Evolutionary conservation across 441 rosid genomes (phyloP), one percentile per base, ranked within the genome.

Genomic region (Melastoma candidum): DNA sequence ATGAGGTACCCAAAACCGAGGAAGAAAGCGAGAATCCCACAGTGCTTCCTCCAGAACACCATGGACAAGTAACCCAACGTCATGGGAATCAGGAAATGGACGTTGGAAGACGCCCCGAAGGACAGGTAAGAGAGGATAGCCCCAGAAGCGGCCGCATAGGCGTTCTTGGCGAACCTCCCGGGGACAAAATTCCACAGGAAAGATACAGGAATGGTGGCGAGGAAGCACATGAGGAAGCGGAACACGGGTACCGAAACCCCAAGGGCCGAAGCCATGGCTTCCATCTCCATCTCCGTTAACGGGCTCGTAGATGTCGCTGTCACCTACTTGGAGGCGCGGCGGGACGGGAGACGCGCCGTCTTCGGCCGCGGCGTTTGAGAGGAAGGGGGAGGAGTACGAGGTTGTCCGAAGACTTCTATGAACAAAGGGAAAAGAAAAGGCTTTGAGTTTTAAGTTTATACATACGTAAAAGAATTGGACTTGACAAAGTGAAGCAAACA

Each of bases 11-110:
- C 89, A n/a, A 92, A 84, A 12, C 95, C 93, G 13, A 77, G 29
- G 58, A 81, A 58, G 70, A 85, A 92, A 7, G 97, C 81, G 55
- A 84, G 26, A 64, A 79, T 56, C 57, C 98, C 98, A 58, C 81
- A 85, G 53, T 75, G 55, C 26, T 93, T 56, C 46, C 92, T 83
- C 58, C 27, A 80, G n/a, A 88, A 59, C 62, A 69, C 63, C 98
- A 92, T 92, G 4, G 96, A 78, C 49, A 73, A 71, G 54, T 92
- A 92, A 22, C 94, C 95, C 53, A 79, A 48, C 32, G 70, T 48
- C 94, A 88, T 92, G 8, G 95, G 92, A 44, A 85, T 92, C 70
- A 88, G 73, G 67, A 92, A 92, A 58, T 84, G 98, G 52, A 92
- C 94, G 64, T 82, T 92, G 3, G 98, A 88, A 55, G 95, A 82